phyloP scores from a whole-genome alignment of 1,139 yeast species.

The Taphrina deformans region DNA sequence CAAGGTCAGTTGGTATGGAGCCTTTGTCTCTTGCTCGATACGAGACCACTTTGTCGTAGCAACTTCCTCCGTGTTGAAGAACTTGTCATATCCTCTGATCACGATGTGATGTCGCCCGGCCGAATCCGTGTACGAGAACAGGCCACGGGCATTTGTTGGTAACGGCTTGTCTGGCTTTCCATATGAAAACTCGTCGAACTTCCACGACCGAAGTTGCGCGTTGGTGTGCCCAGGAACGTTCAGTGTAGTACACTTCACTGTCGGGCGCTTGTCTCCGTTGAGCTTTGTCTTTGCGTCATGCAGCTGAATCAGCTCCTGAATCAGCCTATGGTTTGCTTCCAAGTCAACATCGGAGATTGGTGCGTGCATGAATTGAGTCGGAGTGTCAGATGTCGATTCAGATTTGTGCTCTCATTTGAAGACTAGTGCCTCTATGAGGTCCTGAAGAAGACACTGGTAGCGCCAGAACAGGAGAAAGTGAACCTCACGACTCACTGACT shows the following conservation, averaged over 20 bases:
- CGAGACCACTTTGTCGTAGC: constrained; percentile 52
- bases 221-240: constrained; percentile 5
- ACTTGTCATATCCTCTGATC: constrained; percentile 90
- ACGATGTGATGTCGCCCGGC: constrained; percentile 51
- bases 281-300: constrained; percentile 15
- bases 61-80: constrained; percentile 77
- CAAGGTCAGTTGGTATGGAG: constrained; percentile 78
- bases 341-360: background rate
- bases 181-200: constrained; percentile 29
- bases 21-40: constrained; percentile 55
- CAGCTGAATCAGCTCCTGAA: background rate
- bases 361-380: background rate
- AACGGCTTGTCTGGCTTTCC: constrained; percentile 50
- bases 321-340: constrained; percentile 8
- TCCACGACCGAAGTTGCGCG: constrained; percentile 19
- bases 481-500: no score
- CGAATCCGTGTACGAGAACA: constrained; percentile 60
- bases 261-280: constrained; percentile 33
- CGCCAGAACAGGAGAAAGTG: background rate
- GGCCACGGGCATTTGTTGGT: constrained; percentile 80
- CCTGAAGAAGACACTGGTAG: no score
- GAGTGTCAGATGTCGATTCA: background rate
- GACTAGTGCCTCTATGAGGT: no score
- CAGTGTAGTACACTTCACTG: constrained; percentile 25
- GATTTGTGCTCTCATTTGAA: background rate